These are phyloP conservation scores for Forsythia viridissima DNA, from an alignment of 257 asterid species.

Conservation along the genomic window DNA sequence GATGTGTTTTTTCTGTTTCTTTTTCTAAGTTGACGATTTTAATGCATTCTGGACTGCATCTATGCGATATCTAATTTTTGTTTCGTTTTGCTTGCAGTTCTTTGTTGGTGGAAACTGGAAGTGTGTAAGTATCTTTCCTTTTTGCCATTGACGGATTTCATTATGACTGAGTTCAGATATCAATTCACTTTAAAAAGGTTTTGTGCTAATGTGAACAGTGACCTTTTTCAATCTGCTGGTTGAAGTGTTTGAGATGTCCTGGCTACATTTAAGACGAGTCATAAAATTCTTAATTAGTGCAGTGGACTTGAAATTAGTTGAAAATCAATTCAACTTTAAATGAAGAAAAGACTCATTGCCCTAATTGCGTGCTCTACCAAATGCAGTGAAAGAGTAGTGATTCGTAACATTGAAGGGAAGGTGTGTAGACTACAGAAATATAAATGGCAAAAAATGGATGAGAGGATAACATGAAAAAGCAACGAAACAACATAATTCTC, in stretches of 20 bases:
- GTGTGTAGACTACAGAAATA: neutral
- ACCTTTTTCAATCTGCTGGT: neutral
- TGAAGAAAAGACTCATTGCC: neutral
- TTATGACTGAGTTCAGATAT: neutral
- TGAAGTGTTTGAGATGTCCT: neutral
- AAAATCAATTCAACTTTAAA: neutral
- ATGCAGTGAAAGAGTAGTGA: neutral
- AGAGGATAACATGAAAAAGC: neutral
- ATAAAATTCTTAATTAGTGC: neutral
- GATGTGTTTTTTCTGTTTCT: neutral
- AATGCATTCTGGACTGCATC: neutral
- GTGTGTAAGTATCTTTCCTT: constrained; percentile 69
- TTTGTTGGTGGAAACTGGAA: constrained; percentile 99
- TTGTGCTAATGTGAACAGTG: neutral
- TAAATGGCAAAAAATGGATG: neutral
- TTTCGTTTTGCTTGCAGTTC: constrained; percentile 67
- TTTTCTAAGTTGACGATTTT: neutral
- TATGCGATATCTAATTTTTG: constrained; percentile 22
- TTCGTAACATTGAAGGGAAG: neutral
- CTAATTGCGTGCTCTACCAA: neutral
- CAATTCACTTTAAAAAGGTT: neutral
- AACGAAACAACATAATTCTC: neutral
- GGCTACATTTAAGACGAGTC: neutral
- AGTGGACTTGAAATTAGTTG: neutral
- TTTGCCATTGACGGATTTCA: neutral